Evolutionary conservation across 257 asterid genomes (phyloP), one percentile per base, ranked within the genome.

Genomic region (Solanum dulcamara): DNA sequence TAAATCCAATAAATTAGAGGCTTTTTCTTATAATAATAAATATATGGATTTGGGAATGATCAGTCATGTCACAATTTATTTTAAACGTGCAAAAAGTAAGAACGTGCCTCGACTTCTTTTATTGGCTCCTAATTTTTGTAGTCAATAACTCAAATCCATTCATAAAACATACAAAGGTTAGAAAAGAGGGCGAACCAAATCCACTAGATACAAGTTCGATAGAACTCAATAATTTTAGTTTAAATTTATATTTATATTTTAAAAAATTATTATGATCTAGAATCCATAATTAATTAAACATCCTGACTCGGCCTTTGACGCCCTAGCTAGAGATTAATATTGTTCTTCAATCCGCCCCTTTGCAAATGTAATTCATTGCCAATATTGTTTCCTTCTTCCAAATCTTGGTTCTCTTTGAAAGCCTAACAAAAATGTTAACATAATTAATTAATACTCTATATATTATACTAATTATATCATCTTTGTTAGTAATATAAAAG

Each of bases 321-420:
- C n/a, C n/a, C 11, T 28, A 13, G 17, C 32, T 71, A 22, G 80
- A 71, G 5, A 37, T 37, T 37, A 71, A 71, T 71, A 20, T 71
- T 33, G 33, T n/a, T n/a, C 55, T 22, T 72, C 80, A 38, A n/a
- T 60, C n/a, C n/a, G n/a, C n/a, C n/a, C n/a, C n/a, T 59, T 84
- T 48, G 74, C 37, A 7, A n/a, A 20, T 38, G 48, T 44, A 10
- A 11, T 3, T 85, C 53, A 87, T 82, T 88, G 84, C 89, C 89
- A 68, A 68, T 35, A 62, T 35, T 70, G 90, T 84, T 64, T 88
- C 79, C 91, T 80, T 85, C 92, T 89, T 38, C 86, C 89, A 86
- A 89, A 84, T 82, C 88, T 85, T n/a, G 89, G 85, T 53, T 67
- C 80, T 57, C 84, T 87, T 85, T 44, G 77, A 68, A 67, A 32